Conservation (phyloP, 139 green algal genomes). For the Chlorokybus atmophyticus region DNA sequence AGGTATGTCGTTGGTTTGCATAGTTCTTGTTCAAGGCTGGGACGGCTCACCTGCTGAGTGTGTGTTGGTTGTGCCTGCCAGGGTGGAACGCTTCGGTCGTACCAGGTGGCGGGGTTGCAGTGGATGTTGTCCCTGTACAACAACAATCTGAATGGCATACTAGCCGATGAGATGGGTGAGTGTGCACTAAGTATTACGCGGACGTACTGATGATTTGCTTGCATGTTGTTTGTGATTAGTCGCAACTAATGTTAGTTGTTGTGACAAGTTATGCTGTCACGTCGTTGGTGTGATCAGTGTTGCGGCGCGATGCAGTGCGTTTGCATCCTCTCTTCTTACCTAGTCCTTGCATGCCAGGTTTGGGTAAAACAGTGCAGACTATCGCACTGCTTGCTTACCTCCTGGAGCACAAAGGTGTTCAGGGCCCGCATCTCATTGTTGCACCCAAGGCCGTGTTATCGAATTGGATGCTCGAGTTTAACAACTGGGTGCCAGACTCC, state of each 20-base stretch:
- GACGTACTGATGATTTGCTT: too few relatives aligned
- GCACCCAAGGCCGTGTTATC: conserved; percentile 54
- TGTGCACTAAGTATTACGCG: too few relatives aligned
- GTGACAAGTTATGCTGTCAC: too few relatives aligned
- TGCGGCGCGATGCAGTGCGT: too few relatives aligned
- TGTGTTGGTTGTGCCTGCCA: background rate
- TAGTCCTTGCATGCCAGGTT: too few relatives aligned
- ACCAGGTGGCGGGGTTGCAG: conserved; percentile 39
- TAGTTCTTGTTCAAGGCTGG: background rate
- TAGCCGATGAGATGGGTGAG: conserved; percentile 50
- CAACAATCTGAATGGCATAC: conserved; percentile 52
- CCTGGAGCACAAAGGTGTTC: conserved; percentile 40
- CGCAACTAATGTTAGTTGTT: too few relatives aligned
- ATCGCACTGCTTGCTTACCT: conserved; percentile 40
- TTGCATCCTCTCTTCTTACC: too few relatives aligned
- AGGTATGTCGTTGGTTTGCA: background rate
- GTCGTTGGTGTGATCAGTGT: too few relatives aligned
- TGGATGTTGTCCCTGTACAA: conserved; percentile 52
- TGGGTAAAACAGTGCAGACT: conserved; percentile 45
- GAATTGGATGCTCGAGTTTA: conserved; percentile 52
- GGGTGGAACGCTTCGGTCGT: conserved; percentile 33
- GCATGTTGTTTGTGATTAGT: too few relatives aligned
- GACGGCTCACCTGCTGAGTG: background rate
- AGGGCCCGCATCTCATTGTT: conserved; percentile 53
- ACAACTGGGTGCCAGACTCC: conserved; percentile 39